Base-by-base conservation (phyloP, 2,329 filamentous ascomycete species). In the Neophaeococcomyces aloes region DNA sequence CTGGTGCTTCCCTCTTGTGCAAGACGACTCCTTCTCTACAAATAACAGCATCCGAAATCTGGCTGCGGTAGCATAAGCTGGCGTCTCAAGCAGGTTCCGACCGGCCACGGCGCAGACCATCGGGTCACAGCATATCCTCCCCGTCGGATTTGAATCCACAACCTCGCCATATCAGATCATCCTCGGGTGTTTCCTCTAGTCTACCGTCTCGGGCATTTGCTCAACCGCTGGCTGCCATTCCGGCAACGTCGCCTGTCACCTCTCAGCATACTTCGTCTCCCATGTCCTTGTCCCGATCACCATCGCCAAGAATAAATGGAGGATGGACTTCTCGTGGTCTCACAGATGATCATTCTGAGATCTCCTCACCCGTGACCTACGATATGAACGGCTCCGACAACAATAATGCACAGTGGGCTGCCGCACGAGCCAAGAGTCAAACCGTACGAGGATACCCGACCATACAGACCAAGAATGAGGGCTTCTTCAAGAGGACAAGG, bases 221-320 rank as follows among this genome's bases (percentile, higher is more conserved):
- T 39, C 36, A 29, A 40, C 43, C 43, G 29, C 21, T 45, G 21
- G 29, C 35, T 40, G 43, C 36, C 36, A 45, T 29, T 27, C 43
- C 35, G 30, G 35, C 36, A 33, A 45, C 36, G 23, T 36, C 41
- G 5, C 23, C n/a, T 4, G 4, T 18, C 21, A 17, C 38, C 19
- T 23, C 37, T 58, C 79, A 72, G 40, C 72, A 77, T 5, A 19
- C 33, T 70, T 66, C 55, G 58, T 64, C 53, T 65, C 68, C 55
- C 57, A 94, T 94, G 88, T 84, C 84, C 54, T 68, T 89, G 50
- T 91, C 87, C 54, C 79, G 86, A 65, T 93, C 86, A 59, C 86
- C 88, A 39, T 94, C 86, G 44, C 89, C 88, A 49, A 75, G 79
- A 50, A 82, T 79, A 49, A 83, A 83, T 57, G 86, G 86, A 59